Conservation (phyloP, 1,139 yeast species). For the Yamadazyma jaroonii region DNA sequence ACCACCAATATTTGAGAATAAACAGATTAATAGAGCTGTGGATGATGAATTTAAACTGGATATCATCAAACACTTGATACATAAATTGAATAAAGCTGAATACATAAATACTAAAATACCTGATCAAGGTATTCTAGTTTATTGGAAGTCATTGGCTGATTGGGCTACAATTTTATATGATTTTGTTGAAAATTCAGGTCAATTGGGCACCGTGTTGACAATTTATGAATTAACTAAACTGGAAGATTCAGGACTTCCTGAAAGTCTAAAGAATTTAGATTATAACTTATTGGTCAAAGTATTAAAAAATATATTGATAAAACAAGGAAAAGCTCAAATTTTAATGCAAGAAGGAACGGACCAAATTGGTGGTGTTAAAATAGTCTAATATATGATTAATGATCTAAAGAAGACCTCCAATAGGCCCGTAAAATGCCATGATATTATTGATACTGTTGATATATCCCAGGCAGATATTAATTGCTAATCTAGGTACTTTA, state of each 20-base stretch:
- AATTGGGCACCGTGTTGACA: slow-evolving; percentile 74
- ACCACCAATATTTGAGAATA: slow-evolving; percentile 48
- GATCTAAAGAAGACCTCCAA: too few species aligned
- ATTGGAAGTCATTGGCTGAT: slow-evolving; percentile 71
- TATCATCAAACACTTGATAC: slow-evolving; percentile 58
- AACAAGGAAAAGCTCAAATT: slow-evolving; percentile 65
- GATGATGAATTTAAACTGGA: slow-evolving; percentile 52
- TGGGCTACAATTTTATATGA: slow-evolving; percentile 63
- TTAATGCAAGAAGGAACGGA: slow-evolving; percentile 52
- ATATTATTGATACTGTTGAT: slow-evolving; percentile 4
- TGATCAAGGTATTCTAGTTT: slow-evolving; percentile 49
- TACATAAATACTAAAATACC: slow-evolving; percentile 46
- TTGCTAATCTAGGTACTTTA: slow-evolving; percentile 12
- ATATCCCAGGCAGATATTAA: slow-evolving; percentile 8
- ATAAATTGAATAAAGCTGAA: slow-evolving; percentile 49
- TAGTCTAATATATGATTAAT: slow-evolving; percentile 25
- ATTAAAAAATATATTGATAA: slow-evolving; percentile 54
- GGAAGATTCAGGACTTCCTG: slow-evolving; percentile 53
- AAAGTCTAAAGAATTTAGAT: slow-evolving; percentile 65
- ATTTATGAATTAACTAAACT: slow-evolving; percentile 74
- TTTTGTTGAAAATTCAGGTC: slow-evolving; percentile 68
- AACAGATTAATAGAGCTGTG: slow-evolving; percentile 49
- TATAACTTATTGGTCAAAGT: slow-evolving; percentile 53
- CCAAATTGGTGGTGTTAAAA: slow-evolving; percentile 68
- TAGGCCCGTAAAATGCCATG: too few species aligned